These are phyloP conservation scores for Suillus occidentalis DNA, from an alignment of 768 basidiomycete species.

Conservation along the genomic window DNA sequence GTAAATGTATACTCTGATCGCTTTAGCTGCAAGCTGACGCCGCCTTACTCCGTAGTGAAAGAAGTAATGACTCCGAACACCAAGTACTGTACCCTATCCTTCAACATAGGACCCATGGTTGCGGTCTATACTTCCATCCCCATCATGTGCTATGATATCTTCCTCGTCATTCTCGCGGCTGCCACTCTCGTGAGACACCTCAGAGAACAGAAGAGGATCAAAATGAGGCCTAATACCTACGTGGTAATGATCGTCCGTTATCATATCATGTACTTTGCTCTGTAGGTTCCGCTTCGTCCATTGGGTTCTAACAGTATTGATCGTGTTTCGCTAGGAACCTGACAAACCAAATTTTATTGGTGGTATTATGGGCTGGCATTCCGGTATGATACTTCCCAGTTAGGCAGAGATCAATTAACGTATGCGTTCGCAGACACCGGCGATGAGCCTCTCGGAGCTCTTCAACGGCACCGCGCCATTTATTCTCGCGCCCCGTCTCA, in stretches of 20 bases:
- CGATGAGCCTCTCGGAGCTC: neutral
- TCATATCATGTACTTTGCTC: neutral
- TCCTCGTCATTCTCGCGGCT: neutral
- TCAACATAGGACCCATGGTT: neutral
- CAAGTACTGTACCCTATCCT: neutral
- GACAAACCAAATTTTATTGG: slow-evolving; percentile 1
- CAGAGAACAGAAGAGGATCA: neutral
- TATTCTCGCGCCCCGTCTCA: slow-evolving; percentile 2
- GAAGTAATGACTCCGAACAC: neutral
- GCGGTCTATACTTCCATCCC: neutral
- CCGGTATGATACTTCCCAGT: neutral
- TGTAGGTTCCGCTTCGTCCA: neutral
- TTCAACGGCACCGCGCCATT: neutral
- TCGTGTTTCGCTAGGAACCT: neutral
- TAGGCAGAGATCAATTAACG: neutral
- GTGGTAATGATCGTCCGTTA: neutral
- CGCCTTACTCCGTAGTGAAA: neutral
- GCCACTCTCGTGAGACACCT: neutral
- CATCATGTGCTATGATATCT: neutral
- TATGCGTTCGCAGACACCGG: neutral
- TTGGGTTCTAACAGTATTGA: neutral
- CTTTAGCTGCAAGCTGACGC: neutral
- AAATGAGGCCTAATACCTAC: slow-evolving; percentile 2
- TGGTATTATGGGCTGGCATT: neutral
- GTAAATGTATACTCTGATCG: neutral